Percentiles rank a stretch among this genome's conserved stretches.
Conservation (phyloP, 2,329 filamentous ascomycete genomes). For the Eutypella sp. region DNA sequence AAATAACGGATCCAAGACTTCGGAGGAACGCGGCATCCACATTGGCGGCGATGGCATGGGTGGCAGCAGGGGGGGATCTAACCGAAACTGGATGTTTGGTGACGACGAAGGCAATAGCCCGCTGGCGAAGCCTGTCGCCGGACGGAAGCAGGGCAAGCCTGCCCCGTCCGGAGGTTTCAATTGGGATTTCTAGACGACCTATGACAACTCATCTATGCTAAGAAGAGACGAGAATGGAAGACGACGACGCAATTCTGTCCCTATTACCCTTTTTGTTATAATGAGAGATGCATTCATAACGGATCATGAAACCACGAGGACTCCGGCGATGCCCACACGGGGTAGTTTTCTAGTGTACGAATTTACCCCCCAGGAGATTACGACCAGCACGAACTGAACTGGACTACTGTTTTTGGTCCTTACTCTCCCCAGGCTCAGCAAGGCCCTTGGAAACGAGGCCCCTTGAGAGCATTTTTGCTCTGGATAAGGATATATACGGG, state of each 20-base stretch:
- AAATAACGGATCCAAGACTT: conserved; percentile 22
- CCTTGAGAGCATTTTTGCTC: too few relatives aligned
- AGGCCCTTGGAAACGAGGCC: too few relatives aligned
- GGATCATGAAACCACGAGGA: not conserved
- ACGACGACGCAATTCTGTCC: conserved; percentile 8
- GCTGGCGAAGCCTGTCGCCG: conserved; percentile 31
- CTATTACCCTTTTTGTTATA: not conserved
- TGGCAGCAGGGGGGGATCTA: conserved; percentile 48
- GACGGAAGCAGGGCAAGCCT: conserved; percentile 30
- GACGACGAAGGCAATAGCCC: conserved; percentile 41
- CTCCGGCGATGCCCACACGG: not conserved
- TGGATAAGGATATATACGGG: too few relatives aligned
- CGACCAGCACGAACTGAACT: too few relatives aligned
- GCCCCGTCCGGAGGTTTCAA: conserved; percentile 23
- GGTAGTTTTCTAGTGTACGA: not conserved
- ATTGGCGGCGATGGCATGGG: conserved; percentile 65
- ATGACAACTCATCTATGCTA: conserved; percentile 11
- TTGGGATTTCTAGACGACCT: conserved; percentile 29
- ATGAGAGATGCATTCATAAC: not conserved
- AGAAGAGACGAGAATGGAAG: conserved; percentile 5
- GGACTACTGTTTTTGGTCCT: not conserved
- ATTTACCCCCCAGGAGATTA: too few relatives aligned
- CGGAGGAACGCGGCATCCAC: conserved; percentile 33
- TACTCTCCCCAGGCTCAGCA: too few relatives aligned
- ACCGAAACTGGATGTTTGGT: conserved; percentile 54